Evolutionary conservation across 495 filamentous ascomycete species (phyloP).

Genomic region (Trichocladium uniseriatum): DNA sequence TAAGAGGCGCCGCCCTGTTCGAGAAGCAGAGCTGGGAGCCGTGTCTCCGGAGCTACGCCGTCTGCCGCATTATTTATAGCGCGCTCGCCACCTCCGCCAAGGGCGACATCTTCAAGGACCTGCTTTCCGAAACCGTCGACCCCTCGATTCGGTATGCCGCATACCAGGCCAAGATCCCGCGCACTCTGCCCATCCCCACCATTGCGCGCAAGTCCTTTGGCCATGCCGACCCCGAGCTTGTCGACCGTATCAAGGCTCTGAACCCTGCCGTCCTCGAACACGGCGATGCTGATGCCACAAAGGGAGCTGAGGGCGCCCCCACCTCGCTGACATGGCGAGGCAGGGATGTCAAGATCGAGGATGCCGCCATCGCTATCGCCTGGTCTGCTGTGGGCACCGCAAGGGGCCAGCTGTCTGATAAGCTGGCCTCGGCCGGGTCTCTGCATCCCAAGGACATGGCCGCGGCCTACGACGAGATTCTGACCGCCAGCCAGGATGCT

Average conservation of each 20-base stretch:
- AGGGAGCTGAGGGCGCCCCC: constrained; percentile 51
- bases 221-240: constrained; percentile 48
- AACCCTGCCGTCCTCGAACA: constrained; percentile 61
- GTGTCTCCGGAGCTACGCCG: constrained; percentile 65
- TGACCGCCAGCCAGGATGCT: constrained; percentile 86
- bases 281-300: constrained; percentile 49
- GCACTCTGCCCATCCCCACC: constrained; percentile 67
- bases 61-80: constrained; percentile 73
- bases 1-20: constrained; percentile 66
- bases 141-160: constrained; percentile 91
- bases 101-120: constrained; percentile 71
- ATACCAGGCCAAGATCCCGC: constrained; percentile 77
- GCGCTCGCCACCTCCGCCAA: constrained; percentile 50
- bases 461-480: constrained; percentile 82
- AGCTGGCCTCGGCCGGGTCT: constrained; percentile 49
- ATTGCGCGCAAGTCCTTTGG: constrained; percentile 72
- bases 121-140: constrained; percentile 77
- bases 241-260: constrained; percentile 59
- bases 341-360: constrained; percentile 78
- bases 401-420: constrained; percentile 46
- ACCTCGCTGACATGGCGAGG: constrained; percentile 81
- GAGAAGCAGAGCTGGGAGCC: constrained; percentile 81
- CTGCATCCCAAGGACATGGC: constrained; percentile 52
- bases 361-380: constrained; percentile 80
- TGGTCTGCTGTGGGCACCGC: constrained; percentile 49